These are phyloP conservation scores for Erodium maritimum DNA, from an alignment of 345 rosid species.

Conservation along the genomic window DNA sequence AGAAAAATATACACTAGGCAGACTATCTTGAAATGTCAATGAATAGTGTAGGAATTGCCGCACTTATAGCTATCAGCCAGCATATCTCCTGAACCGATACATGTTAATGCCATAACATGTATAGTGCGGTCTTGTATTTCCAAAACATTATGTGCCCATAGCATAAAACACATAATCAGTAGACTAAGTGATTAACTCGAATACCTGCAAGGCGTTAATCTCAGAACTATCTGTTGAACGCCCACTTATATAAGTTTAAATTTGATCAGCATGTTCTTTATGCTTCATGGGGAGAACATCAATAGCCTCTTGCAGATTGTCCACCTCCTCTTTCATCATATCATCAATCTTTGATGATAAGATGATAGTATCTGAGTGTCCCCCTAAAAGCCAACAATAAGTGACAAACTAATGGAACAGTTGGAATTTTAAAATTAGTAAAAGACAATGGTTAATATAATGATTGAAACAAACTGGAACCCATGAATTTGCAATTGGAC, in stretches of 20 bases:
- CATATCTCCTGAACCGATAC: background rate
- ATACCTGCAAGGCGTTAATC: conserved; percentile 70
- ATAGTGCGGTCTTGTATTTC: background rate
- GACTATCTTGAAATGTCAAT: conserved; percentile 8
- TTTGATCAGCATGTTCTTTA: conserved; percentile 35
- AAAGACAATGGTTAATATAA: conserved; percentile 9
- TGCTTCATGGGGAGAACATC: conserved; percentile 58
- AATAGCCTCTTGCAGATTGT: conserved; percentile 42
- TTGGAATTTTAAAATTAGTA: background rate
- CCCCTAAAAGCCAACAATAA: background rate
- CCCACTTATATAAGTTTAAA: conserved; percentile 35
- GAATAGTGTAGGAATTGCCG: background rate
- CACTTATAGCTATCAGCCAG: background rate
- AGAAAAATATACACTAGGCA: conserved; percentile 14
- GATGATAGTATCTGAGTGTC: conserved; percentile 36
- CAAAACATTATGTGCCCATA: background rate
- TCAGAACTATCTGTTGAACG: conserved; percentile 58
- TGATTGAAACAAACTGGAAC: conserved; percentile 9
- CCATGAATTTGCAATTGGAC: conserved; percentile 10
- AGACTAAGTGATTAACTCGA: conserved; percentile 6
- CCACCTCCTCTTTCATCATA: conserved; percentile 75
- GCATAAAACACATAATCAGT: background rate
- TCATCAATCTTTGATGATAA: conserved; percentile 58
- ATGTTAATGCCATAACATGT: background rate
- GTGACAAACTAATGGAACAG: background rate